Percentiles rank a stretch among this genome's conserved stretches.
phyloP scores from a whole-genome alignment of 148 eudicot species.

The Silene conica region DNA sequence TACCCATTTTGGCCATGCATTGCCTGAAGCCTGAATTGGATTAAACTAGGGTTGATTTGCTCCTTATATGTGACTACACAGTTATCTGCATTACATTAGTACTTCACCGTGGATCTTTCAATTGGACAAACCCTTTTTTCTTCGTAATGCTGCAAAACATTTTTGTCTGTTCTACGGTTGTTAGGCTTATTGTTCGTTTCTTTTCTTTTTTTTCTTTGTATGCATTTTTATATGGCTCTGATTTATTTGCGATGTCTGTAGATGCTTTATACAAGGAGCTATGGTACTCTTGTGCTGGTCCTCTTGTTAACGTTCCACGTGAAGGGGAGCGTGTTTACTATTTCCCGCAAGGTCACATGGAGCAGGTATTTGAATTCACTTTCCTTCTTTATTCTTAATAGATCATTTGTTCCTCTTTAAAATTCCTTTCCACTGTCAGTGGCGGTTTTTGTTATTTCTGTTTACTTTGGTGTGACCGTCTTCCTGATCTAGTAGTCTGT shows the following conservation, averaged over 20 bases:
- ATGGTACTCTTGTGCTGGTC: conserved; percentile 98
- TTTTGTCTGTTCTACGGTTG: conserved; percentile 5
- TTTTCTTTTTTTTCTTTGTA: background rate
- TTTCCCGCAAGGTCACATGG: conserved; percentile 98
- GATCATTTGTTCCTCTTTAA: background rate
- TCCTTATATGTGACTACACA: background rate
- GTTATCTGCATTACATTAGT: background rate
- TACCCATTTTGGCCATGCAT: background rate
- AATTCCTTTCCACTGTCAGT: background rate
- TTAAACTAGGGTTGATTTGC: background rate
- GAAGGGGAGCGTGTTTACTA: conserved; percentile 85
- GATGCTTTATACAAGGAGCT: conserved; percentile 78
- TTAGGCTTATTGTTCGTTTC: background rate
- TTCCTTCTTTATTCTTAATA: background rate
- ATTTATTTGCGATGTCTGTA: conserved; percentile 25
- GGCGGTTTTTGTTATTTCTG: background rate
- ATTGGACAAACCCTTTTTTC: background rate
- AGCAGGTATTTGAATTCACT: conserved; percentile 54
- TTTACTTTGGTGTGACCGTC: background rate
- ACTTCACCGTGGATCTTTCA: background rate
- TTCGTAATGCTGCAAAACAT: background rate
- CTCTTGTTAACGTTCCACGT: conserved; percentile 83
- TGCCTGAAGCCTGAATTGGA: conserved; percentile 3
- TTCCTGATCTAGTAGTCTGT: background rate
- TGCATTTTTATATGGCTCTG: background rate